Percentiles rank a stretch among this genome's conserved stretches.
These are phyloP conservation scores for Backusella macrospora DNA, from an alignment of 192 early-diverging fungal species.

Conservation along the genomic window DNA sequence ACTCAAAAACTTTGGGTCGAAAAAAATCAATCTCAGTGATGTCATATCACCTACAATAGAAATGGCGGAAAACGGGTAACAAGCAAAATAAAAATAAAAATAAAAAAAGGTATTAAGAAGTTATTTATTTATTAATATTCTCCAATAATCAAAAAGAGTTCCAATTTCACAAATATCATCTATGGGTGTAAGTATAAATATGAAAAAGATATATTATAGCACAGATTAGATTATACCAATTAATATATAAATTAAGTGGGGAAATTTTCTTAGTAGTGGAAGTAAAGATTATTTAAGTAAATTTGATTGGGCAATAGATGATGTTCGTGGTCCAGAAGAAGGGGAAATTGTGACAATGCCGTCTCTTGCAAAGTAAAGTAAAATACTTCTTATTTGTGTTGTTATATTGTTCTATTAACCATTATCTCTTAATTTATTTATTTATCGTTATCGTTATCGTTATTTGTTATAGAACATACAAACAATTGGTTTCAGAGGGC, in stretches of 20 bases:
- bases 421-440: not conserved
- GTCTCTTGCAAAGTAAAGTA: conserved; percentile 49
- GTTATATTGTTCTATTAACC: too few species aligned
- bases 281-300: conserved; percentile 38
- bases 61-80: conserved; percentile 68
- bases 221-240: not conserved
- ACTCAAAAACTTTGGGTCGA: conserved; percentile 63
- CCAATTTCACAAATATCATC: conserved; percentile 31
- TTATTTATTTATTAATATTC: not conserved
- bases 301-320: conserved; percentile 52
- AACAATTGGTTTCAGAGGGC: conserved; percentile 60
- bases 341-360: conserved; percentile 66
- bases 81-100: conserved; percentile 18
- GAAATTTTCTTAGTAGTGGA: conserved; percentile 37
- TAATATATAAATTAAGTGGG: not conserved
- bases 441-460: not conserved
- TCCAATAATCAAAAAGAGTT: not conserved
- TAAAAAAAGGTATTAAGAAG: not conserved
- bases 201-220: not conserved
- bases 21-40: conserved; percentile 53
- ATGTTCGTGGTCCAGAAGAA: conserved; percentile 49
- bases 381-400: conserved; percentile 9
- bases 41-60: conserved; percentile 68
- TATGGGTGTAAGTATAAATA: conserved; percentile 23
- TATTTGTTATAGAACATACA: conserved; percentile 49